phyloP scores from a whole-genome alignment of 495 filamentous ascomycete species.

The Delitschia confertaspora region DNA sequence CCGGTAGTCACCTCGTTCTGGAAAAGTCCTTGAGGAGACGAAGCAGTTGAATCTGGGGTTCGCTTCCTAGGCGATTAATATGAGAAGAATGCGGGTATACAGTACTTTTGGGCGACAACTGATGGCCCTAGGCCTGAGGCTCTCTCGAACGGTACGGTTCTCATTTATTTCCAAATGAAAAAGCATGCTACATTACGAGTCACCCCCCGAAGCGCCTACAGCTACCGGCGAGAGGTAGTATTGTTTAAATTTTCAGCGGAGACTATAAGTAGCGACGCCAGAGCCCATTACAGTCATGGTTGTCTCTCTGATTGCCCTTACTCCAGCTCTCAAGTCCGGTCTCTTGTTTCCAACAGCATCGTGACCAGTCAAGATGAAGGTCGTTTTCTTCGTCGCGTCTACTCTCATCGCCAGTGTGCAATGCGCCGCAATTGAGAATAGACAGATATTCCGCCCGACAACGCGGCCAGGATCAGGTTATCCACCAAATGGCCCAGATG shows the following conservation, averaged over 20 bases:
- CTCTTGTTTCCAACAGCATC: background rate
- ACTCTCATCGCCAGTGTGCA: conserved; percentile 11
- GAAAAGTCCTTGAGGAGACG: too few relatives aligned
- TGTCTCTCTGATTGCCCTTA: background rate
- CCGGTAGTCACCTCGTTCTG: conserved; percentile 9
- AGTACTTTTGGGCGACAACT: too few relatives aligned
- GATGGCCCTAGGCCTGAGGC: too few relatives aligned
- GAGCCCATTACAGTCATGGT: background rate
- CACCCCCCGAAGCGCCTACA: conserved; percentile 3
- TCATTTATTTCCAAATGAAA: conserved; percentile 27
- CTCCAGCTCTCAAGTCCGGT: background rate
- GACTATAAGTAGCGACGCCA: conserved; percentile 22
- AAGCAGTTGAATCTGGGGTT: too few relatives aligned
- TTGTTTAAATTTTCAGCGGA: background rate
- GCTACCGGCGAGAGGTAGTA: background rate
- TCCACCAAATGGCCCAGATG: conserved; percentile 1
- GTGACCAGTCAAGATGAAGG: conserved; percentile 14
- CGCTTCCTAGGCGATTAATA: too few relatives aligned
- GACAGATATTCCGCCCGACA: conserved; percentile 9
- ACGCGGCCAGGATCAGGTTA: background rate
- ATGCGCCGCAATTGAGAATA: conserved; percentile 11
- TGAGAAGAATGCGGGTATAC: background rate
- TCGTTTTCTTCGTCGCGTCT: conserved; percentile 8
- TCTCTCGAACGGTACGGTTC: conserved; percentile 10
- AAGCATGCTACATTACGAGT: conserved; percentile 15